These are phyloP conservation scores for Fistulinella cinereoalba DNA, from an alignment of 1,284 basidiomycete species.

Conservation along the genomic window DNA sequence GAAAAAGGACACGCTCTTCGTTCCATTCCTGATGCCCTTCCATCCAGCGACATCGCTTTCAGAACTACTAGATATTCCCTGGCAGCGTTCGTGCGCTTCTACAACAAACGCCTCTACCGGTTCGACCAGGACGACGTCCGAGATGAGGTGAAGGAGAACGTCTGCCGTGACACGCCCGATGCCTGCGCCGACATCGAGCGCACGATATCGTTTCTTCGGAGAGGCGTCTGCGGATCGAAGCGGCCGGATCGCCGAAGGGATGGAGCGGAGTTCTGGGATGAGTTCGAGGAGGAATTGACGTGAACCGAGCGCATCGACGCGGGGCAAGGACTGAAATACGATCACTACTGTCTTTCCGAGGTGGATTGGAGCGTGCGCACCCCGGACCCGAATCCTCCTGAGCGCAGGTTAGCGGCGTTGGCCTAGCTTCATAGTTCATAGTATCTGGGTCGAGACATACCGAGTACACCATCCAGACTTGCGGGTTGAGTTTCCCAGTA, in stretches of 20 bases:
- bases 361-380: slow-evolving; percentile 39
- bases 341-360: not conserved
- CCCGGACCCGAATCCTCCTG: slow-evolving; percentile 72
- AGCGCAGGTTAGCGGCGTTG: slow-evolving; percentile 23
- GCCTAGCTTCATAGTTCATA: too few relatives aligned
- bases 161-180: slow-evolving; percentile 87
- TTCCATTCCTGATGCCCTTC: slow-evolving; percentile 62
- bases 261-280: slow-evolving; percentile 72
- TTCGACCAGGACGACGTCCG: slow-evolving; percentile 85
- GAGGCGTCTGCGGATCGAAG: slow-evolving; percentile 14
- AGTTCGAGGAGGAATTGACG: slow-evolving; percentile 82
- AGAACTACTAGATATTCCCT: slow-evolving; percentile 19
- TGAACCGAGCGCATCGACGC: slow-evolving; percentile 85
- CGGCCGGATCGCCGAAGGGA: slow-evolving; percentile 56
- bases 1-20: slow-evolving; percentile 80
- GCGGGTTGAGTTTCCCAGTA: slow-evolving; percentile 79
- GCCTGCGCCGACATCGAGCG: slow-evolving; percentile 88
- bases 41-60: slow-evolving; percentile 40
- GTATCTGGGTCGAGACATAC: slow-evolving; percentile 29
- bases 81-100: slow-evolving; percentile 59
- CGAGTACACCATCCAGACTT: slow-evolving; percentile 69
- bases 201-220: slow-evolving; percentile 49
- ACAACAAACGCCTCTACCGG: slow-evolving; percentile 77
- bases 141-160: slow-evolving; percentile 80
- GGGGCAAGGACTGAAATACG: slow-evolving; percentile 69